These are phyloP conservation scores for Apium graveolens DNA, from an alignment of 129 eudicot genomes.

Conservation along the genomic window DNA sequence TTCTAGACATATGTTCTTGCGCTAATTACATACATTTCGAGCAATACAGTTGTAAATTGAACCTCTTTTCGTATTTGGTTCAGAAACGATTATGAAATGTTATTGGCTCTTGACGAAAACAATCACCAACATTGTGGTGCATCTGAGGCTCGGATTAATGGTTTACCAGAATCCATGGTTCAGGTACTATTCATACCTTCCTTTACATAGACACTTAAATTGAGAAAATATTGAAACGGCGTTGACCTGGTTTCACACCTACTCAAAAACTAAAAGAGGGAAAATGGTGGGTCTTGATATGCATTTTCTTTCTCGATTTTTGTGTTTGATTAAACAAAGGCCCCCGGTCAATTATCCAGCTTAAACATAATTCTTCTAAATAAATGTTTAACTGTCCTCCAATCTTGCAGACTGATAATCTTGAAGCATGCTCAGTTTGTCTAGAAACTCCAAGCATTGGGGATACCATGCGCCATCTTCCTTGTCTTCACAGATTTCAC, in stretches of 20 bases:
- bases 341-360: not conserved
- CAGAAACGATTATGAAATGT: constrained; percentile 88
- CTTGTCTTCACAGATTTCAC: constrained; percentile 92
- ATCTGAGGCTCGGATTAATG: constrained; percentile 56
- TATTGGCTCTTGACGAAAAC: constrained; percentile 94
- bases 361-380: not conserved
- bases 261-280: not conserved
- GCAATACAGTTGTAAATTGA: not conserved
- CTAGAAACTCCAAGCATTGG: constrained; percentile 78
- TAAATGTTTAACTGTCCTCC: not conserved
- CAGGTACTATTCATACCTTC: not conserved
- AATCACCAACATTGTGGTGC: constrained; percentile 86
- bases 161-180: constrained; percentile 74
- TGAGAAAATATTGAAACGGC: not conserved
- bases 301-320: too few relatives aligned
- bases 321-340: not conserved
- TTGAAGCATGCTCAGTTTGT: constrained; percentile 80
- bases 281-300: not conserved
- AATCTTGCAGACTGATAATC: constrained; percentile 51
- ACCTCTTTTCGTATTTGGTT: not conserved
- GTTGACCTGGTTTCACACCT: not conserved
- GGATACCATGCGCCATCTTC: constrained; percentile 85
- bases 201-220: not conserved
- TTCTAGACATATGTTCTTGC: not conserved
- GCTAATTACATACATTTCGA: not conserved